Evolutionary conservation across 106 monocot species (phyloP).

Genomic region (Hemerocallis citrina): DNA sequence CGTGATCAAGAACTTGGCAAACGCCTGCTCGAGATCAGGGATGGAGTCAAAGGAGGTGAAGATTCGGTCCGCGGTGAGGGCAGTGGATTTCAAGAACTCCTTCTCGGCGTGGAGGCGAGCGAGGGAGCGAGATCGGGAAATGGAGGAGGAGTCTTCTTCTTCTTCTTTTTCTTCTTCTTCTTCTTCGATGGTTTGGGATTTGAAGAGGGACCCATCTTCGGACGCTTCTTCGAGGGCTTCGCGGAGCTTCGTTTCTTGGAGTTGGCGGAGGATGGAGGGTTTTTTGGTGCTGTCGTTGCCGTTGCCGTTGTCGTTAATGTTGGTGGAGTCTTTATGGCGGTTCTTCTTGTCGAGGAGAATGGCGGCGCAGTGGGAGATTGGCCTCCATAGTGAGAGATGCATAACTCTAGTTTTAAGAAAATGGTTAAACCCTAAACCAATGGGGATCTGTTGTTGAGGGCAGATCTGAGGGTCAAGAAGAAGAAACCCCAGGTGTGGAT

Average conservation of each 20-base stretch:
- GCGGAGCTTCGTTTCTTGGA: slow-evolving; percentile 58
- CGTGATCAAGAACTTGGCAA: slow-evolving; percentile 74
- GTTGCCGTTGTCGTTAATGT: slow-evolving; percentile 4
- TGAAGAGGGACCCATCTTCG: slow-evolving; percentile 74
- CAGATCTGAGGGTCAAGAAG: no score
- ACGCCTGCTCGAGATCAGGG: slow-evolving; percentile 51
- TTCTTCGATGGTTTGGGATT: slow-evolving; percentile 52
- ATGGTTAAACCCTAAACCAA: no score
- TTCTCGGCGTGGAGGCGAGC: slow-evolving; percentile 85
- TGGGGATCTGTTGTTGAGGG: no score
- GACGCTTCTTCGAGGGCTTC: slow-evolving; percentile 95
- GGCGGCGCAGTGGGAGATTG: no score
- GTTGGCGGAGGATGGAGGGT: slow-evolving; percentile 48
- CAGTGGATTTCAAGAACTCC: slow-evolving; percentile 84
- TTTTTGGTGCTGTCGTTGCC: slow-evolving; percentile 17
- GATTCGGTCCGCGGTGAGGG: slow-evolving; percentile 65
- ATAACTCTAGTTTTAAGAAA: no score
- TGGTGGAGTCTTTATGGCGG: slow-evolving; percentile 16
- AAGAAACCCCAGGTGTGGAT: no score
- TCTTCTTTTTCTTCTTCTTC: no score
- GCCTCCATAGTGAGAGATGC: no score
- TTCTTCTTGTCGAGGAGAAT: slow-evolving; percentile 29
- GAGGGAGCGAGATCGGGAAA: slow-evolving; percentile 60
- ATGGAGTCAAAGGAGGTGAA: slow-evolving; percentile 44
- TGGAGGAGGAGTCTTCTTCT: no score